These are phyloP conservation scores for Geotrichum citri-aurantii DNA, from an alignment of 1,139 yeast species.

Conservation along the genomic window DNA sequence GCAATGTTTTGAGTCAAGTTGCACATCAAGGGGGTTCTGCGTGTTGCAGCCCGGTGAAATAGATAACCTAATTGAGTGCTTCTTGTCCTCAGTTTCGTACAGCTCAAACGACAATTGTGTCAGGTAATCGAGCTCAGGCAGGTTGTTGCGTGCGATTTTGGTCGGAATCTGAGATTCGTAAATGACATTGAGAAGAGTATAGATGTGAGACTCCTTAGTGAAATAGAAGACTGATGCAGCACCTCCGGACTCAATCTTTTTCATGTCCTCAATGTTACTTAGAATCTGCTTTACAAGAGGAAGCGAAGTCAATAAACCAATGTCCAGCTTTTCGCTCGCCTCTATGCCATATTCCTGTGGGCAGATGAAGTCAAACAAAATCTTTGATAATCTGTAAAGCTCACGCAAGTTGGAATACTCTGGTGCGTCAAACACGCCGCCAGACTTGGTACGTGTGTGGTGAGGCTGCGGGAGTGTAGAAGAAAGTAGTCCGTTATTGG, in stretches of 20 bases:
- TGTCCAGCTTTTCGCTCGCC: conserved; percentile 90
- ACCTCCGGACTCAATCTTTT: conserved; percentile 61
- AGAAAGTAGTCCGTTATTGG: not conserved
- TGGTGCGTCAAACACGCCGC: conserved; percentile 63
- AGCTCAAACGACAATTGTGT: conserved; percentile 93
- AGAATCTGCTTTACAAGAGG: conserved; percentile 90
- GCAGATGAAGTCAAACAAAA: conserved; percentile 91
- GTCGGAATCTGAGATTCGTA: conserved; percentile 94
- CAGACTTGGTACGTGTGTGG: conserved; percentile 14
- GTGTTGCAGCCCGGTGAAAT: conserved; percentile 98
- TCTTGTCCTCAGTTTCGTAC: conserved; percentile 68
- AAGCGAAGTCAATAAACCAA: conserved; percentile 87
- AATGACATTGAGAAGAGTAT: conserved; percentile 82
- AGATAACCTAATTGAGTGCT: conserved; percentile 80
- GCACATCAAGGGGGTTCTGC: conserved; percentile 94
- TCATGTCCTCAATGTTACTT: conserved; percentile 73
- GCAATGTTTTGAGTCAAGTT: conserved; percentile 91
- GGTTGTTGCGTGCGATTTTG: conserved; percentile 87
- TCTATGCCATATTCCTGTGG: conserved; percentile 99
- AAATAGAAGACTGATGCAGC: conserved; percentile 77
- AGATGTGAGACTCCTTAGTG: conserved; percentile 95
- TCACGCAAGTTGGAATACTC: conserved; percentile 79
- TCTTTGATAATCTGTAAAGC: conserved; percentile 82
- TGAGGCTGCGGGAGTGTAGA: not conserved
- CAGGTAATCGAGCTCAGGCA: conserved; percentile 92